These are phyloP conservation scores for Pittosporum tobira DNA, from an alignment of 129 eudicot genomes.

Conservation along the genomic window DNA sequence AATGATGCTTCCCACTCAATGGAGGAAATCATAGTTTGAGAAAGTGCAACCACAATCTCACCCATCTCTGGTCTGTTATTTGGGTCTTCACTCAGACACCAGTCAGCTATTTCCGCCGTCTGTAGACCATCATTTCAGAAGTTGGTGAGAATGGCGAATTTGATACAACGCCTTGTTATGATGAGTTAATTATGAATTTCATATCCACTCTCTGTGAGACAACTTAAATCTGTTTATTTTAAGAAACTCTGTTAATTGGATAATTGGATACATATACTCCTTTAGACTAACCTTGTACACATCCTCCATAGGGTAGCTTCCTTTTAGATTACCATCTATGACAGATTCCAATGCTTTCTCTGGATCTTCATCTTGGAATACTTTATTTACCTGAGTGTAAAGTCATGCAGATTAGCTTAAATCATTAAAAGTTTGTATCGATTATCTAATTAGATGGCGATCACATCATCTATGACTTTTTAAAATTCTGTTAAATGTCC, in stretches of 20 bases:
- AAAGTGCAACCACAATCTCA: conserved; percentile 64
- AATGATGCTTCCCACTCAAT: conserved; percentile 79
- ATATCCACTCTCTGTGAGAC: background rate
- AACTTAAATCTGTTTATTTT: background rate
- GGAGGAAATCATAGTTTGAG: conserved; percentile 51
- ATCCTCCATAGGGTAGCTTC: conserved; percentile 60
- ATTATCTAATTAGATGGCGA: background rate
- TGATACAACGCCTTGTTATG: no score
- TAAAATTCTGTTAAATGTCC: no score
- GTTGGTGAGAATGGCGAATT: background rate
- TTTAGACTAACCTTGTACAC: conserved; percentile 49
- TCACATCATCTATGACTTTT: background rate
- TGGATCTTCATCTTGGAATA: conserved; percentile 58
- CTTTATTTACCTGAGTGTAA: conserved; percentile 32
- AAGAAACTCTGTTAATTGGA: background rate
- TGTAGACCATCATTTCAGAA: conserved; percentile 16
- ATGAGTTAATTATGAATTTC: no score
- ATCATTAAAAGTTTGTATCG: conserved; percentile 1
- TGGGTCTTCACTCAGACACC: conserved; percentile 82
- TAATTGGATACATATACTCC: background rate
- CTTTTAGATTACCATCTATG: conserved; percentile 56
- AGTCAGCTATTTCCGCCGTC: conserved; percentile 75
- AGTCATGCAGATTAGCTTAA: conserved; percentile 10
- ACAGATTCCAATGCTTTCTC: conserved; percentile 44
- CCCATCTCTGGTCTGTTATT: conserved; percentile 66